Base-by-base conservation (phyloP, 108 stramenopile genomes). In the Cyclotella atomus region DNA sequence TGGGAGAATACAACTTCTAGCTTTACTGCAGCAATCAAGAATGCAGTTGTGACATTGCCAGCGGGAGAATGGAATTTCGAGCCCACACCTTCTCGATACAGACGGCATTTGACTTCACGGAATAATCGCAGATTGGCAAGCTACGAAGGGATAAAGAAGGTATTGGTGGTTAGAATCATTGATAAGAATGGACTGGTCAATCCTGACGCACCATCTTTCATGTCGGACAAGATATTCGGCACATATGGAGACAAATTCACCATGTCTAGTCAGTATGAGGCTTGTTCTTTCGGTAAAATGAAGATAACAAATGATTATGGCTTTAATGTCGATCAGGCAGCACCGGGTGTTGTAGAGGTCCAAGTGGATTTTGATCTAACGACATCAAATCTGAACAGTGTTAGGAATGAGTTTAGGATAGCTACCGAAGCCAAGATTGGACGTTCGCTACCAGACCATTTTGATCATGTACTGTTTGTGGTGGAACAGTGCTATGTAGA, bases 161-260 rank as follows among this genome's bases (percentile, higher is more conserved):
- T 69, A 10, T 54, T 69, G 14, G 68, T 69, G 9, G 53, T 78
- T 28, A 61, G 44, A 44, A 73, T 80, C 15, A 73, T 24, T 27
- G 79, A 74, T 27, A 17, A 8, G 25, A 45, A 69, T 16, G 70
- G 70, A 9, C 35, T 32, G 7, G 43, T 53, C 5, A 21, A 19
- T 2, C 17, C 29, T 15, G 73, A 80, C 56, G 32, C 60, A 17
- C 57, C 70, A 1, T 19, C 16, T 6, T 2, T 27, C 21, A 80
- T 80, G n/a, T 69, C 73, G 1, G 71, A 82, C 50, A 64, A 77
- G 19, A 59, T 81, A 7, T 76, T 76, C 49, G 73, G 73, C 12
- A 65, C 63, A 6, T 41, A 43, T 21, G 73, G 64, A 16, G 73
- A 75, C 29, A 16, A 1, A 17, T 63, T 6, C 29, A 75, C 32